Evolutionary conservation across 805 yeast species (phyloP), one percentile per base, ranked within the genome.

Genomic region (Suhomyces sp.): DNA sequence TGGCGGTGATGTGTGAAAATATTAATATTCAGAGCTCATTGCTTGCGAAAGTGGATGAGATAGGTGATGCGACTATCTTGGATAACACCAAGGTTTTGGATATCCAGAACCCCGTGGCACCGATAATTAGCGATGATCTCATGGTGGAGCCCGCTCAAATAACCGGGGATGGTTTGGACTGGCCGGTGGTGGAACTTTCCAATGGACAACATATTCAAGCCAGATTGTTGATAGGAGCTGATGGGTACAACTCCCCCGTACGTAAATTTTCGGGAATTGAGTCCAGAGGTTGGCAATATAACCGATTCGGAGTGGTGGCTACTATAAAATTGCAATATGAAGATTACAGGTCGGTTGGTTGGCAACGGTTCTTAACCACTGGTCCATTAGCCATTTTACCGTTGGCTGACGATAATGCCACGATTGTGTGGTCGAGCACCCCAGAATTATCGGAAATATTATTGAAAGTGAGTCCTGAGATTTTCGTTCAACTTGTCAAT

Each of bases 311-410:
- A 1, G 81, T 90, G n/a, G 98, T 93, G 3, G 96, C 93, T 0
- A 84, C 96, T 0, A 60, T 93, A 53, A 78, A 81, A 44, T 66
- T 86, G 29, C 88, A 81, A 48, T 79, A 75, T 56, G 84, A 83
- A 26, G 87, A 84, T 38, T 79, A 69, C 54, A 70, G 84, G 39
- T 60, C 77, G 6, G 69, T 81, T n/a, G 96, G 95, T 10, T 91
- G 95, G 88, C 98, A 93, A 65, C 69, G 97, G 44, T 93, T 93
- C 51, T 65, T 93, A 40, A 81, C 85, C 33, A 81, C 91, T 1
- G 98, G 98, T 2, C 98, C 98, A 1, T 63, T 93, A 44, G 98
- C 98, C 2, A 71, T 90, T 28, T 69, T 93, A 33, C 98, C 98
- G 6, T 63, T 93, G 48, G 95, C 96, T 2, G 85, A 77, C 36